Conservation (phyloP, 2,329 filamentous ascomycete genomes). For the Diaporthe vaccinii region DNA sequence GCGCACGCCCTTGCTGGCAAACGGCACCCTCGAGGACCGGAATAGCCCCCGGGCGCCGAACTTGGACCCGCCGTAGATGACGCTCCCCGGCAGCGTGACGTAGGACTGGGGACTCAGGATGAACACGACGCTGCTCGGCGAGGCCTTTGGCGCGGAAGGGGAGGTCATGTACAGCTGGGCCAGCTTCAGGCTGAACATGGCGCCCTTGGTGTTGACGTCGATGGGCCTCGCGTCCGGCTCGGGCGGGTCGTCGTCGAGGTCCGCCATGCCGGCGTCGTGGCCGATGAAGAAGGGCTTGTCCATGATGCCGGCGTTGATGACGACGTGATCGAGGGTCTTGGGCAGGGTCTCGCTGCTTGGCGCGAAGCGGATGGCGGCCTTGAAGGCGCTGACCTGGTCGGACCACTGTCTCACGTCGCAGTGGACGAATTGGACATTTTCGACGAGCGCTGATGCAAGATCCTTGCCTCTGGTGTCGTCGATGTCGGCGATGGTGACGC, state of each 20-base stretch:
- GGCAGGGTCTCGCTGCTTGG: neutral
- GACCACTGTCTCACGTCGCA: conserved; percentile 16
- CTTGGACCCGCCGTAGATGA: conserved; percentile 25
- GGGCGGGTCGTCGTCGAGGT: conserved; percentile 21
- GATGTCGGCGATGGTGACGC: conserved; percentile 10
- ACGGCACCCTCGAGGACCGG: neutral
- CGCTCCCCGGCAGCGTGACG: conserved; percentile 7
- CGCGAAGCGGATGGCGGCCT: conserved; percentile 24
- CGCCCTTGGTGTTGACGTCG: conserved; percentile 28
- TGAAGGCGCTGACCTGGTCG: conserved; percentile 22
- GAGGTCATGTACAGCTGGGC: conserved; percentile 25
- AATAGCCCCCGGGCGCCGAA: conserved; percentile 12
- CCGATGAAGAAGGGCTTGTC: conserved; percentile 16
- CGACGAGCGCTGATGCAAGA: neutral
- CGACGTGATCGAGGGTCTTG: conserved; percentile 1
- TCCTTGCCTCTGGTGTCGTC: neutral
- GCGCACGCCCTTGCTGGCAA: conserved; percentile 18
- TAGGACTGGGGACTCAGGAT: conserved; percentile 10
- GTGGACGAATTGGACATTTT: neutral
- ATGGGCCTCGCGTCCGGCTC: conserved; percentile 24
- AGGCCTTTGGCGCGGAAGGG: neutral
- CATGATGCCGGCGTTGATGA: conserved; percentile 31
- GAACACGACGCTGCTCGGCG: conserved; percentile 16
- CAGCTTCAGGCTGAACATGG: conserved; percentile 32
- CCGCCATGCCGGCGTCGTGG: neutral